phyloP scores from a whole-genome alignment of 2,329 filamentous ascomycete species.

The Pseudogymnoascus sp. region DNA sequence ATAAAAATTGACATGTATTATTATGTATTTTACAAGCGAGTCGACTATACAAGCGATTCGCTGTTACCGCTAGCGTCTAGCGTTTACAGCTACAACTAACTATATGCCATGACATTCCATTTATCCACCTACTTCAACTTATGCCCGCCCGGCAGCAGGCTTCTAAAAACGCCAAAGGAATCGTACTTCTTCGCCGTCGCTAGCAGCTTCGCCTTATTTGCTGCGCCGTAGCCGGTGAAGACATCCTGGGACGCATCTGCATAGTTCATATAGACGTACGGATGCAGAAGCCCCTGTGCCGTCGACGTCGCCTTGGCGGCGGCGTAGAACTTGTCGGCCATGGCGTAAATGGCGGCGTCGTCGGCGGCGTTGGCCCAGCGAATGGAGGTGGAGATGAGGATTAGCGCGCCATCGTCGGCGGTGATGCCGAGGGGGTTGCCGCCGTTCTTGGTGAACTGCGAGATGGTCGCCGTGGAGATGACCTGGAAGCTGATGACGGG shows the following conservation, averaged over 20 bases:
- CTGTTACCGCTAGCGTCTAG: too few species aligned
- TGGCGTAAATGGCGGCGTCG: neutral
- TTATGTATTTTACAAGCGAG: too few species aligned
- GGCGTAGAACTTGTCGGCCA: neutral
- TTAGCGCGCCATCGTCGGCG: neutral
- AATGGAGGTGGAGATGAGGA: conserved; percentile 7
- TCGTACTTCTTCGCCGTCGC: conserved; percentile 29
- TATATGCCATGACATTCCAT: neutral
- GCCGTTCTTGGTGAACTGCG: neutral
- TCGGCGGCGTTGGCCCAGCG: neutral
- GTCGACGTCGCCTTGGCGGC: neutral
- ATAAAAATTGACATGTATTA: neutral
- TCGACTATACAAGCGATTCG: too few species aligned
- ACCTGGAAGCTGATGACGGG: neutral
- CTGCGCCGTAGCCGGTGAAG: conserved; percentile 33
- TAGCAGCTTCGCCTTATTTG: conserved; percentile 30
- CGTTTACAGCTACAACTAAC: too few species aligned
- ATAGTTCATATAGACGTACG: conserved; percentile 36
- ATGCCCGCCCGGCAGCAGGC: conserved; percentile 9
- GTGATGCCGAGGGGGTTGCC: neutral
- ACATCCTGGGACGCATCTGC: conserved; percentile 34
- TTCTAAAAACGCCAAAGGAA: conserved; percentile 31
- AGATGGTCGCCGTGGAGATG: neutral
- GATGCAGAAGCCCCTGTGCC: conserved; percentile 4
- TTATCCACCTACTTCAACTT: conserved; percentile 8